Evolutionary conservation across 1,284 basidiomycete genomes (phyloP).

Genomic region (Amylostereum areolatum): DNA sequence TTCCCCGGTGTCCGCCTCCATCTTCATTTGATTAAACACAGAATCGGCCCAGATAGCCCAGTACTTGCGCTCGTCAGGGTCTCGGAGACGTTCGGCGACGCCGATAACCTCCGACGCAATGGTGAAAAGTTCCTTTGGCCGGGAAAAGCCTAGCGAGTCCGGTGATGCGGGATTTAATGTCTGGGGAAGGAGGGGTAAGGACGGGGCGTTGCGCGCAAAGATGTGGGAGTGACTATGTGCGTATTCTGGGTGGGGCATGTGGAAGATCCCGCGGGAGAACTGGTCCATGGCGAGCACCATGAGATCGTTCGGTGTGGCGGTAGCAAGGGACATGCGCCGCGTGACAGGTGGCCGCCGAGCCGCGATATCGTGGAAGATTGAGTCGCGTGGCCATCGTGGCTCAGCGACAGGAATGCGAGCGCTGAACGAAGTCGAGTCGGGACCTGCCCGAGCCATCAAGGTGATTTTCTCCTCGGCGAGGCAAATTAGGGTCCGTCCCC

Average conservation of each 20-base stretch:
- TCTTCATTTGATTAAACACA: slow-evolving; percentile 55
- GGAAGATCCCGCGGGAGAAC: slow-evolving; percentile 60
- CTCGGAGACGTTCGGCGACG: slow-evolving; percentile 47
- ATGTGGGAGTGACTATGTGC: slow-evolving; percentile 11
- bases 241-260: slow-evolving; percentile 55
- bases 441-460: not conserved
- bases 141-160: slow-evolving; percentile 32
- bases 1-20: slow-evolving; percentile 42
- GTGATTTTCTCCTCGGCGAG: slow-evolving; percentile 44
- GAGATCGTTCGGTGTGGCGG: slow-evolving; percentile 42
- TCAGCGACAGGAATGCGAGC: slow-evolving; percentile 28
- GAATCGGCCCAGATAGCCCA: slow-evolving; percentile 59
- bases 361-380: slow-evolving; percentile 48
- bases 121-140: slow-evolving; percentile 52
- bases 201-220: slow-evolving; percentile 6
- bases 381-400: slow-evolving; percentile 44
- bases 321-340: slow-evolving; percentile 39
- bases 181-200: slow-evolving; percentile 5
- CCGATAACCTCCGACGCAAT: slow-evolving; percentile 56
- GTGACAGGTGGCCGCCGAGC: slow-evolving; percentile 46
- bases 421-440: slow-evolving; percentile 5
- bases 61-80: slow-evolving; percentile 36
- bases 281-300: slow-evolving; percentile 59
- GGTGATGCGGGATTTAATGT: slow-evolving; percentile 1
- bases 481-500: slow-evolving; percentile 56